phyloP scores from a whole-genome alignment of 2,329 filamentous ascomycete species.

The Fusarium begoniae region DNA sequence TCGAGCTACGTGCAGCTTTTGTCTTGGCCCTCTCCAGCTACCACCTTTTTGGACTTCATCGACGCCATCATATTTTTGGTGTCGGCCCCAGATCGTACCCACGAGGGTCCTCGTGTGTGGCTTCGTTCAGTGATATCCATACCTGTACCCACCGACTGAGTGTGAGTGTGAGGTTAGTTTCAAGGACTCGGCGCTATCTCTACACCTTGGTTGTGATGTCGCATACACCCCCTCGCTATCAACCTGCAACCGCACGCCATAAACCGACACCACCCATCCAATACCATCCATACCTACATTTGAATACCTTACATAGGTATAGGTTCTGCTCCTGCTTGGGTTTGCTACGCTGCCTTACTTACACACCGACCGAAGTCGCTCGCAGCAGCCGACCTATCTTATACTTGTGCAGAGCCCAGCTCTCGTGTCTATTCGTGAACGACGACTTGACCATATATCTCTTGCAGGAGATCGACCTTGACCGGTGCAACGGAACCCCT shows the following conservation, averaged over 20 bases:
- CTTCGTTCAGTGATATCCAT: conserved; percentile 18
- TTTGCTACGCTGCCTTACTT: conserved; percentile 17
- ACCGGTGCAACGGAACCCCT: conserved; percentile 34
- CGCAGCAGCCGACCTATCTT: conserved; percentile 16
- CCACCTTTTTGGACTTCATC: conserved; percentile 35
- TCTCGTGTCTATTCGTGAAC: conserved; percentile 18
- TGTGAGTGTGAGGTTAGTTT: conserved; percentile 21
- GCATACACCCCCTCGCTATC: conserved; percentile 30
- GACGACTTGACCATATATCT: conserved; percentile 22
- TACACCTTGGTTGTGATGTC: conserved; percentile 26
- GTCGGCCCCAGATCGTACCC: conserved; percentile 35
- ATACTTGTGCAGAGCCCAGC: conserved; percentile 20
- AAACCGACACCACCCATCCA: conserved; percentile 35
- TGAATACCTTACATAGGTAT: conserved; percentile 19
- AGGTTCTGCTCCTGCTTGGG: conserved; percentile 12
- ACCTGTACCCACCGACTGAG: not conserved
- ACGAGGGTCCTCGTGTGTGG: conserved; percentile 19
- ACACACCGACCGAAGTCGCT: conserved; percentile 34
- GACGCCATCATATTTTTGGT: conserved; percentile 29
- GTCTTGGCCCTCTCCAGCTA: conserved; percentile 26
- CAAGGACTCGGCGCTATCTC: conserved; percentile 25
- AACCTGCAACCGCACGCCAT: conserved; percentile 36
- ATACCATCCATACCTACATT: conserved; percentile 4
- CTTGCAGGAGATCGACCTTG: conserved; percentile 38
- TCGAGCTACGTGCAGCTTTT: conserved; percentile 32